Conservation (phyloP, 75 land plant genomes). For the Ceratopteris richardii region DNA sequence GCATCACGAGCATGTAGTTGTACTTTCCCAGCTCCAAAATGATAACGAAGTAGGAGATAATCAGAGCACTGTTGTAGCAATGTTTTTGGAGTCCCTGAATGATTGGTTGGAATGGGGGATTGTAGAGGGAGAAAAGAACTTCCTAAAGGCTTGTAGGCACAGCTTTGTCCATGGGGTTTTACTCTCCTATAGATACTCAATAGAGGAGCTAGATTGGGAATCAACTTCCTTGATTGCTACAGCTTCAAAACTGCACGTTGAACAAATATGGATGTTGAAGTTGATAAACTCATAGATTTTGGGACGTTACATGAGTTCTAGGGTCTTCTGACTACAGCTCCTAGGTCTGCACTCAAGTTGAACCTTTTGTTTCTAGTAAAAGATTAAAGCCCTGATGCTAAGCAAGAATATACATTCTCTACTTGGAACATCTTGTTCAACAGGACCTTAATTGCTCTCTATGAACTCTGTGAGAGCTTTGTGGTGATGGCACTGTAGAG, state of each 20-base stretch:
- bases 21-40: not conserved
- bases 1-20: slow-evolving; percentile 29
- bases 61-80: slow-evolving; percentile 28
- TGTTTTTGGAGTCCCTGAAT: slow-evolving; percentile 59
- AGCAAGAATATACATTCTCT: not conserved
- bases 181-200: slow-evolving; percentile 81
- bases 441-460: slow-evolving; percentile 80
- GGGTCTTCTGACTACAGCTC: slow-evolving; percentile 78
- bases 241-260: slow-evolving; percentile 36
- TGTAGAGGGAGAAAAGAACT: slow-evolving; percentile 78
- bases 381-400: slow-evolving; percentile 7
- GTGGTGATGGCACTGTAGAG: no score
- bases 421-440: slow-evolving; percentile 62
- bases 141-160: slow-evolving; percentile 71
- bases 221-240: slow-evolving; percentile 45
- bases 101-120: slow-evolving; percentile 70
- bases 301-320: slow-evolving; percentile 75
- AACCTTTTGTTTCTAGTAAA: slow-evolving; percentile 10
- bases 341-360: slow-evolving; percentile 53
- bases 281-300: slow-evolving; percentile 47
- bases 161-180: slow-evolving; percentile 96
- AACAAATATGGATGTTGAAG: slow-evolving; percentile 36
- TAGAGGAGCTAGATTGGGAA: slow-evolving; percentile 91
- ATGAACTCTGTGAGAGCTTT: slow-evolving; percentile 70
- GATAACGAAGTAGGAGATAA: not conserved